Percentiles rank a stretch among this genome's conserved stretches.
Evolutionary conservation across 2,329 filamentous ascomycete species (phyloP).

Genomic region (Tolypocladium album): DNA sequence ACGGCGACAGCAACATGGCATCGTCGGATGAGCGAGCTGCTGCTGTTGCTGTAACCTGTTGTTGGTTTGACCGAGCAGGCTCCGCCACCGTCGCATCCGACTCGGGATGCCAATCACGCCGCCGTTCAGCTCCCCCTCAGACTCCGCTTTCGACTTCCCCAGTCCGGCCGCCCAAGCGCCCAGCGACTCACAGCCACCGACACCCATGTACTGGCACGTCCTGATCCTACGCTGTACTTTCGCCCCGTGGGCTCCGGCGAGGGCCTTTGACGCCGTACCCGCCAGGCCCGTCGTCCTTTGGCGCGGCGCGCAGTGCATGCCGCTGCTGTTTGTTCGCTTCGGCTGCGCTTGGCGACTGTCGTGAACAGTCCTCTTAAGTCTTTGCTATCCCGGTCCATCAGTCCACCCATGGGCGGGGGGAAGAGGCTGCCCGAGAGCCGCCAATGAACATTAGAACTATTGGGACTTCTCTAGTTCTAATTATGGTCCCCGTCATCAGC

Average conservation of each 20-base stretch:
- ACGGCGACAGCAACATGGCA: neutral
- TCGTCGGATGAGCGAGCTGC: neutral
- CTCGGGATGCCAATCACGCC: conserved; percentile 4
- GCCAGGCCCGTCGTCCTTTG: neutral
- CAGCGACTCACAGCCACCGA: conserved; percentile 5
- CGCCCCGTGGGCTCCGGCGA: neutral
- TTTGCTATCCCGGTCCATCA: neutral
- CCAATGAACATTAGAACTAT: neutral
- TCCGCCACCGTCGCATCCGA: conserved; percentile 10
- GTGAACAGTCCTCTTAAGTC: neutral
- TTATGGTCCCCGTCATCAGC: conserved; percentile 1
- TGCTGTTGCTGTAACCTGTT: neutral
- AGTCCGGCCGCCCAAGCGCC: conserved; percentile 1
- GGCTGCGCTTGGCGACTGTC: neutral
- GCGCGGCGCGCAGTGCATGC: neutral
- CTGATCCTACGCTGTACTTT: neutral
- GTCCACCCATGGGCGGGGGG: neutral
- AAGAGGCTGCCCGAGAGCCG: neutral
- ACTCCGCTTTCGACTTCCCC: neutral
- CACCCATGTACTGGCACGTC: conserved; percentile 1
- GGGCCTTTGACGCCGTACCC: conserved; percentile 7
- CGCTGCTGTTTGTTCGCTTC: neutral
- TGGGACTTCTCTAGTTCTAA: neutral
- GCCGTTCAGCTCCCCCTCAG: conserved; percentile 1
- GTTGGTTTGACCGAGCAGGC: conserved; percentile 2